Conservation (phyloP, 2,329 filamentous ascomycete genomes). For the Talaromyces piceae region DNA sequence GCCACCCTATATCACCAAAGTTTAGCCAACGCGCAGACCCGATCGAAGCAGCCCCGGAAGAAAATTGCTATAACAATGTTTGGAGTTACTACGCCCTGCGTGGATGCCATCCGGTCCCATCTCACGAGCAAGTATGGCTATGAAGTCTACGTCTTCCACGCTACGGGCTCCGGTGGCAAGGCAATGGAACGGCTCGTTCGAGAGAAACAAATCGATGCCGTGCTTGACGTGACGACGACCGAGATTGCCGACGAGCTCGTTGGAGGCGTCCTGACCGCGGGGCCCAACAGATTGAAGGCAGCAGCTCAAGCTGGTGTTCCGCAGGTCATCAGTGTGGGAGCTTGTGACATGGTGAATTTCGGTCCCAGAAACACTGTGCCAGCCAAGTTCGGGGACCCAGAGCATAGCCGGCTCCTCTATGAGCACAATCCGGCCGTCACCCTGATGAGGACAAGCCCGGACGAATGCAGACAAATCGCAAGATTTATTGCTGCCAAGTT, state of each 20-base stretch:
- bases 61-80: constrained; percentile 65
- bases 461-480: constrained; percentile 52
- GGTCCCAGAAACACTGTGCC: constrained; percentile 51
- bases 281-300: constrained; percentile 49
- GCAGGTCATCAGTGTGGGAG: constrained; percentile 47
- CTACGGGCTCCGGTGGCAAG: constrained; percentile 59
- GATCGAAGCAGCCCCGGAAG: constrained; percentile 26
- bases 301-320: constrained; percentile 53
- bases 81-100: constrained; percentile 63
- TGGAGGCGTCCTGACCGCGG: constrained; percentile 58
- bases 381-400: constrained; percentile 37
- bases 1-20: constrained; percentile 32
- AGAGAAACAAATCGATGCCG: constrained; percentile 54
- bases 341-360: constrained; percentile 59
- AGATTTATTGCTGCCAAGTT: constrained; percentile 51
- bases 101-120: constrained; percentile 46
- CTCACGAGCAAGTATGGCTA: constrained; percentile 42
- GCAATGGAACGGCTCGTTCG: constrained; percentile 60
- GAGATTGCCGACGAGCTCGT: constrained; percentile 59
- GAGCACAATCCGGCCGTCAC: constrained; percentile 62
- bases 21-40: constrained; percentile 19
- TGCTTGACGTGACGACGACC: constrained; percentile 65
- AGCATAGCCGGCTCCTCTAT: constrained; percentile 42
- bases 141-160: constrained; percentile 62
- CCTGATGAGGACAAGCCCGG: constrained; percentile 54